Base-by-base conservation (phyloP, 1,139 yeast species). In the Kodamaea suecica region DNA sequence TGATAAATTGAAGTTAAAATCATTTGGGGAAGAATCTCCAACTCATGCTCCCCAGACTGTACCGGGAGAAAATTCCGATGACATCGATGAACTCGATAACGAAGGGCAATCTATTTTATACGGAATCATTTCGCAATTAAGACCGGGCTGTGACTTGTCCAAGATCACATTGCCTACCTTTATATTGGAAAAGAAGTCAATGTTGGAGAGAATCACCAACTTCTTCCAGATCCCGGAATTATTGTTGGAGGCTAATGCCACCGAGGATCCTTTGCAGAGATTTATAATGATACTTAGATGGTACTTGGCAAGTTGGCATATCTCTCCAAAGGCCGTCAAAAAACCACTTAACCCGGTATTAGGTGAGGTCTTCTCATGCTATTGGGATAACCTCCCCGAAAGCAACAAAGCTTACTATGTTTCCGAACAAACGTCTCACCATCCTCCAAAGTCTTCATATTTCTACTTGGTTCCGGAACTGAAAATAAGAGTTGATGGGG, bases 251-350 rank as follows among this genome's bases (percentile, higher is more conserved):
- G 97, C 97, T 0, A 83, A 84, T 44, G 50, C 55, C 1, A 66
- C 73, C 1, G 55, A 58, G 3, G 87, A 85, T 49, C 77, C 78
- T 1, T 52, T 82, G 21, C 66, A 76, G 38, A 71, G 98, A 42
- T 90, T 92, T 50, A 56, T 86, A 6, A 62, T 75, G 31, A 80
- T 92, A 7, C 78, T 84, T 28, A 78, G 80, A 50, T 92, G 96
- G 95, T 92, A 90, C 55, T 69, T 92, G 55, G 78, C 96, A 2
- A 88, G 95, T 32, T 92, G 97, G 97, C 97, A 92, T 54, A 90
- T 92, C 54, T 94, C 97, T 1, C 98, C 98, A 16, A 92, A 90
- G 55, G 98, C 97, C 1, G 98, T 92, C 9, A 92, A 94, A 58
- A 92, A 92, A 60, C 98, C 98, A 0, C 69, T 92, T 49, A 92